Evolutionary conservation across 306 rosid genomes (phyloP).

Genomic region (Glycyrrhiza uralensis): DNA sequence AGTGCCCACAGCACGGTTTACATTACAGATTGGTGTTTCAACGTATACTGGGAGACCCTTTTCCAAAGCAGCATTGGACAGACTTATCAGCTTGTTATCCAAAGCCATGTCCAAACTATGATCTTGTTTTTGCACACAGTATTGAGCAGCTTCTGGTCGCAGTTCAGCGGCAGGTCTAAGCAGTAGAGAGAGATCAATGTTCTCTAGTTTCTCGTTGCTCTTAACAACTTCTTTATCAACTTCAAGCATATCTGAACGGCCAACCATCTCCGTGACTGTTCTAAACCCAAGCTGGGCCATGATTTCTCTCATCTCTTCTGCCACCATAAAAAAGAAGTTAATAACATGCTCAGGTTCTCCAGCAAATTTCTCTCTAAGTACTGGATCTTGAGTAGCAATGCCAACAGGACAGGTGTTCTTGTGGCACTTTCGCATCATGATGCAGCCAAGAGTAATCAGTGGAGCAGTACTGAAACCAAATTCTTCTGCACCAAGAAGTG

Average conservation of each 20-base stretch:
- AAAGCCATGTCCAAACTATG: slow-evolving; percentile 91
- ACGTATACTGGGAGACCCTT: slow-evolving; percentile 88
- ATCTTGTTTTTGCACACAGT: slow-evolving; percentile 91
- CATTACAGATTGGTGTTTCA: slow-evolving; percentile 66
- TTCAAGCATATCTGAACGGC: slow-evolving; percentile 94
- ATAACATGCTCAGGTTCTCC: slow-evolving; percentile 99
- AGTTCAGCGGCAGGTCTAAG: slow-evolving; percentile 95
- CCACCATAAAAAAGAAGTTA: slow-evolving; percentile 95
- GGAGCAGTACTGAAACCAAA: slow-evolving; percentile 99
- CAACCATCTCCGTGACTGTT: slow-evolving; percentile 87
- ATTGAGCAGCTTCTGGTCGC: slow-evolving; percentile 93
- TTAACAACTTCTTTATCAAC: slow-evolving; percentile 80
- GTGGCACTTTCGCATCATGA: slow-evolving; percentile 99
- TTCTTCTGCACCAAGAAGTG: slow-evolving; percentile 99
- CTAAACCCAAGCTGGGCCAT: slow-evolving; percentile 88
- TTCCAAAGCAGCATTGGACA: slow-evolving; percentile 76
- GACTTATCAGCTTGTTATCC: slow-evolving; percentile 72
- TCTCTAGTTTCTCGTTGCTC: slow-evolving; percentile 78
- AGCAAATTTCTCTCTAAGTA: slow-evolving; percentile 94
- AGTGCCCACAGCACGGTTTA: slow-evolving; percentile 96
- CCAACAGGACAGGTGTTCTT: slow-evolving; percentile 99
- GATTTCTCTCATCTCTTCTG: slow-evolving; percentile 92
- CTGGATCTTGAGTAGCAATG: slow-evolving; percentile 99
- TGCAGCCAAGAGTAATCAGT: slow-evolving; percentile 95
- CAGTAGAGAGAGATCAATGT: slow-evolving; percentile 77